These are phyloP conservation scores for Carpinus fangiana DNA, from an alignment of 306 rosid species.

Conservation along the genomic window DNA sequence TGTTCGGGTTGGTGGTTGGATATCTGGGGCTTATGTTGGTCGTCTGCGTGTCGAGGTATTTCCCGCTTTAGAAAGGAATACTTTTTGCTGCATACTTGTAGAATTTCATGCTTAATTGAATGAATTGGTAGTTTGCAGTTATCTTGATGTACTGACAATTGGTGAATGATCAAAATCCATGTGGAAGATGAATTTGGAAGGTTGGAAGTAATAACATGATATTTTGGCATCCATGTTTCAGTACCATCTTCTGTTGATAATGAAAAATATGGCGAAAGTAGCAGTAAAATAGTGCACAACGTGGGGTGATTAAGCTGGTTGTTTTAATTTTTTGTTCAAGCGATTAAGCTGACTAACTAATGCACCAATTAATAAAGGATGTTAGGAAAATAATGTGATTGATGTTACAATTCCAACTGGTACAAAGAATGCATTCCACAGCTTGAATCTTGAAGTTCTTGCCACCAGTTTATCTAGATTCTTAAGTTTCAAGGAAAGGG, in stretches of 20 bases:
- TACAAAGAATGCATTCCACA: not conserved
- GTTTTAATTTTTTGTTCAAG: not conserved
- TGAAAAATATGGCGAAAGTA: not conserved
- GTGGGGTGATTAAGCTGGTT: not conserved
- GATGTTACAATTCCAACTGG: not conserved
- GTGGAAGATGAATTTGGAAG: not conserved
- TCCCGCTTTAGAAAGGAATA: not conserved
- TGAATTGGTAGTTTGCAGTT: not conserved
- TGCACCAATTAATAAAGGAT: not conserved
- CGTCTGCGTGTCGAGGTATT: constrained; percentile 86
- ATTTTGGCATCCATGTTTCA: not conserved
- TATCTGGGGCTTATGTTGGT: constrained; percentile 78
- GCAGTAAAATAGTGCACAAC: not conserved
- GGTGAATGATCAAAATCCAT: not conserved
- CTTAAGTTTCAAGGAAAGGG: not conserved
- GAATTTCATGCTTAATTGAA: not conserved
- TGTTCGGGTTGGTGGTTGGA: constrained; percentile 73
- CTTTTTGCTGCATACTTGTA: not conserved
- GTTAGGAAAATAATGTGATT: not conserved
- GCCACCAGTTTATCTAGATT: not conserved
- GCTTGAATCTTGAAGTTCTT: not conserved
- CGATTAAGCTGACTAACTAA: not conserved
- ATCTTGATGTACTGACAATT: not conserved
- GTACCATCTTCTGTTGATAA: not conserved
- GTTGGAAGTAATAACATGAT: not conserved